Evolutionary conservation across 202 grass and related monocot genomes (phyloP).

Genomic region (Saccharum hybrid): DNA sequence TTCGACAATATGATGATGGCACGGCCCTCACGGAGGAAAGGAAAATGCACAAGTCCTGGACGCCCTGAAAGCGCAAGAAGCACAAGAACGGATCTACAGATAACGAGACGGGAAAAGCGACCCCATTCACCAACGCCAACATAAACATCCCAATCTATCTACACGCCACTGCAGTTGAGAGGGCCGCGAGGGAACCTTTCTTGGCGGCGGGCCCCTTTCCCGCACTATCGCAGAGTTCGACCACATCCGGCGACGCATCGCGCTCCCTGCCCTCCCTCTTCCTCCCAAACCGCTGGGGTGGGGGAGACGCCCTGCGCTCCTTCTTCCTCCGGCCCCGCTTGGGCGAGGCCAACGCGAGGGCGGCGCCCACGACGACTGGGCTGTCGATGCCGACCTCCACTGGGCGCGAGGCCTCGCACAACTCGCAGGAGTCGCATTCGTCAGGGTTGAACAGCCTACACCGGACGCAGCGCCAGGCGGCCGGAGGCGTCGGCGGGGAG

Average conservation of each 20-base stretch:
- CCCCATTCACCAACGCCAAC: background rate
- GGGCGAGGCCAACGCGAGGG: background rate
- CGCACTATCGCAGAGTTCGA: slow-evolving; percentile 32
- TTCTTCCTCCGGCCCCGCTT: background rate
- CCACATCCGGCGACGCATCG: slow-evolving; percentile 25
- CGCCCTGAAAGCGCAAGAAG: background rate
- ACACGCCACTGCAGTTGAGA: background rate
- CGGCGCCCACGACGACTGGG: background rate
- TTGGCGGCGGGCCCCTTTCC: slow-evolving; percentile 13
- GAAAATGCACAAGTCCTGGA: background rate
- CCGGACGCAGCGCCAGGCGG: background rate
- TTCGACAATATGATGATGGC: background rate
- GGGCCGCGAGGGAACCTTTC: slow-evolving; percentile 30
- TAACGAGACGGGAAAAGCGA: background rate
- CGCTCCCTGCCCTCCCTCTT: slow-evolving; percentile 13
- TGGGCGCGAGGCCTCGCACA: background rate
- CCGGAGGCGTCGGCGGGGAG: background rate
- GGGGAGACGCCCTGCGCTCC: background rate
- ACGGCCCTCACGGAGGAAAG: background rate
- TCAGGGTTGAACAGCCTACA: slow-evolving; percentile 8
- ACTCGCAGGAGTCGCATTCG: background rate
- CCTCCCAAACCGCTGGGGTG: background rate
- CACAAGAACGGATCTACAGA: background rate
- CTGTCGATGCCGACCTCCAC: slow-evolving; percentile 36
- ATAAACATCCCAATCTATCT: background rate